Evolutionary conservation across 2,329 filamentous ascomycete species (phyloP).

Genomic region (Xylariaceae sp.): DNA sequence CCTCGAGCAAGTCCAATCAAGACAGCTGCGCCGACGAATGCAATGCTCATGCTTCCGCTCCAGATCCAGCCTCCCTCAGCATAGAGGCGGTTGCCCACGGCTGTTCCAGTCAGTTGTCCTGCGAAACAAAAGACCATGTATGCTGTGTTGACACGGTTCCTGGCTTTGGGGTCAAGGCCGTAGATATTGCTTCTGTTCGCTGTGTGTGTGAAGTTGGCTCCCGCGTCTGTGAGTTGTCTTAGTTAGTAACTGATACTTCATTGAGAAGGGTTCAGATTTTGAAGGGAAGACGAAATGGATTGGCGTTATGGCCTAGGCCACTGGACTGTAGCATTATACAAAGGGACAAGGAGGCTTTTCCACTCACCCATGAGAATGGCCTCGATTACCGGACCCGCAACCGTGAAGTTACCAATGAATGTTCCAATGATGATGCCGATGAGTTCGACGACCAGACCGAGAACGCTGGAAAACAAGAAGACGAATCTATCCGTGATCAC

Average conservation of each 20-base stretch:
- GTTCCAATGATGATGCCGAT: conserved; percentile 62
- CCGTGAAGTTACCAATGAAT: conserved; percentile 57
- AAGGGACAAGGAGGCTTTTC: neutral
- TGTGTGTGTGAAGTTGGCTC: conserved; percentile 67
- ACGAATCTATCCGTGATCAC: conserved; percentile 65
- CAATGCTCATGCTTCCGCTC: conserved; percentile 41
- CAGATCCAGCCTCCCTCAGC: conserved; percentile 47
- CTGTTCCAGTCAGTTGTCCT: conserved; percentile 67
- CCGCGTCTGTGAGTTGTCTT: conserved; percentile 58
- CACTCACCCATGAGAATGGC: conserved; percentile 32
- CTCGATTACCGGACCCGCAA: conserved; percentile 69
- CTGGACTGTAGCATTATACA: no score
- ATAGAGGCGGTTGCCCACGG: conserved; percentile 51
- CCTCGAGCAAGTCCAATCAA: conserved; percentile 35
- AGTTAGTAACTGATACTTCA: neutral
- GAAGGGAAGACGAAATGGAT: no score
- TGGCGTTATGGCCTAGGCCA: no score
- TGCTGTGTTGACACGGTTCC: conserved; percentile 73
- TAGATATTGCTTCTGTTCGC: conserved; percentile 69
- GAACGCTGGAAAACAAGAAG: conserved; percentile 60
- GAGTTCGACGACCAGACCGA: conserved; percentile 56
- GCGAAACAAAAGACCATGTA: conserved; percentile 75
- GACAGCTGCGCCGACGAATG: conserved; percentile 35
- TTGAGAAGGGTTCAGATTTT: no score
- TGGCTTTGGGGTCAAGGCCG: conserved; percentile 60